phyloP scores from a whole-genome alignment of 345 rosid species.

The Draba incana region DNA sequence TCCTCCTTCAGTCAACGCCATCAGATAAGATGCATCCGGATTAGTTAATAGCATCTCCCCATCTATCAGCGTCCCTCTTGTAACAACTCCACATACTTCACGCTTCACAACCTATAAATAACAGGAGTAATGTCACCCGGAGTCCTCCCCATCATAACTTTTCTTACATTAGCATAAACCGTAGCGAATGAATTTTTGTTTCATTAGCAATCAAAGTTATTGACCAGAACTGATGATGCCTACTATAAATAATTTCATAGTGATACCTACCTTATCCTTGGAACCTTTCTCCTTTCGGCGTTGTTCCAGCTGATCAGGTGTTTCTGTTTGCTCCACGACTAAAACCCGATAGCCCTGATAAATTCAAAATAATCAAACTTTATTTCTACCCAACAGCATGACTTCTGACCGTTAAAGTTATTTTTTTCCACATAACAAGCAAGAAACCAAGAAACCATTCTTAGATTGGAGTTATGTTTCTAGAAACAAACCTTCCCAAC shows the following conservation, averaged over 20 bases:
- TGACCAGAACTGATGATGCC: constrained; percentile 23
- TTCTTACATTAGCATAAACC: constrained; percentile 18
- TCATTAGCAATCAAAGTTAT: constrained; percentile 2
- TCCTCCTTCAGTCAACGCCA: constrained; percentile 77
- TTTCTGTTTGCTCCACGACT: constrained; percentile 96
- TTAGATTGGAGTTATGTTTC: constrained; percentile 17
- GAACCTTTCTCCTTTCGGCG: constrained; percentile 91
- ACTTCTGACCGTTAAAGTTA: constrained; percentile 26
- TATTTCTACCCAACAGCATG: constrained; percentile 21
- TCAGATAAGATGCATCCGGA: constrained; percentile 89
- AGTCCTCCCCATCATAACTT: constrained; percentile 23
- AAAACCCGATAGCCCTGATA: constrained; percentile 96
- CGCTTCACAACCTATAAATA: constrained; percentile 90
- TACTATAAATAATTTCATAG: constrained; percentile 19
- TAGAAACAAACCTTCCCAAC: constrained; percentile 75
- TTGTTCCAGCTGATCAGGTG: constrained; percentile 91
- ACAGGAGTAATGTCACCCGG: constrained; percentile 35
- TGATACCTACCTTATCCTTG: constrained; percentile 76
- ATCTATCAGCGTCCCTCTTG: constrained; percentile 92
- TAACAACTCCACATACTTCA: constrained; percentile 89
- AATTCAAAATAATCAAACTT: constrained; percentile 32
- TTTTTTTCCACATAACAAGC: constrained; percentile 17
- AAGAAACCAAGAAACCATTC: constrained; percentile 27
- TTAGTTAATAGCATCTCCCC: constrained; percentile 82
- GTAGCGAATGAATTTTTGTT: constrained; percentile 6